phyloP scores from a whole-genome alignment of 1,284 basidiomycete species.

The Entoloma clypeatum region DNA sequence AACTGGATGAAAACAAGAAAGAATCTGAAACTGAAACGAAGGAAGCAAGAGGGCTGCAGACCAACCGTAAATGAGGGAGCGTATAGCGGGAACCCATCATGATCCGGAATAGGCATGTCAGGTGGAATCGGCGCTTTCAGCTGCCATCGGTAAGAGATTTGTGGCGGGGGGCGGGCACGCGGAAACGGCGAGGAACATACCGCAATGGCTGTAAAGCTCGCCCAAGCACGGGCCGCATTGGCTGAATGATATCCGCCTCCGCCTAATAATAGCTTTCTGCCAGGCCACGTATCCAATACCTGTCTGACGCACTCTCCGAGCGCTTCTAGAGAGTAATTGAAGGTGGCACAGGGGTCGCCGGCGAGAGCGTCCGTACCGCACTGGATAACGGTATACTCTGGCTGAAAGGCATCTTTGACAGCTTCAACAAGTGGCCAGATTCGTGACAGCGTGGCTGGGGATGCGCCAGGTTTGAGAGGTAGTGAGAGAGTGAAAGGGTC shows the following conservation, averaged over 20 bases:
- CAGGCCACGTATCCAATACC: conserved; percentile 55
- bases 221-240: conserved; percentile 84
- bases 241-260: conserved; percentile 58
- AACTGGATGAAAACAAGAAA: conserved; percentile 33
- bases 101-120: conserved; percentile 68
- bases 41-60: not conserved
- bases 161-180: not conserved
- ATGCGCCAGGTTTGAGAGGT: conserved; percentile 68
- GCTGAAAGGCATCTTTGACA: conserved; percentile 60
- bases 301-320: conserved; percentile 66
- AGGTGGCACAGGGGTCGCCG: conserved; percentile 75
- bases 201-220: conserved; percentile 71
- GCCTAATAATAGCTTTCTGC: conserved; percentile 61
- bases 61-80: conserved; percentile 67
- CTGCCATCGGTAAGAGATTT: conserved; percentile 31
- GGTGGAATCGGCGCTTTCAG: conserved; percentile 48
- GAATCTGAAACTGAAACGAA: not conserved
- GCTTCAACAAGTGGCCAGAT: conserved; percentile 64
- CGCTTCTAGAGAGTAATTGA: conserved; percentile 71
- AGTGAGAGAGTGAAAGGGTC: conserved; percentile 77
- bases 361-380: conserved; percentile 86
- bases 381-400: conserved; percentile 81
- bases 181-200: conserved; percentile 38
- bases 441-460: conserved; percentile 52
- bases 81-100: conserved; percentile 65